Conservation (phyloP, 2,329 filamentous ascomycete genomes). For the Trichoderma endophyticum region DNA sequence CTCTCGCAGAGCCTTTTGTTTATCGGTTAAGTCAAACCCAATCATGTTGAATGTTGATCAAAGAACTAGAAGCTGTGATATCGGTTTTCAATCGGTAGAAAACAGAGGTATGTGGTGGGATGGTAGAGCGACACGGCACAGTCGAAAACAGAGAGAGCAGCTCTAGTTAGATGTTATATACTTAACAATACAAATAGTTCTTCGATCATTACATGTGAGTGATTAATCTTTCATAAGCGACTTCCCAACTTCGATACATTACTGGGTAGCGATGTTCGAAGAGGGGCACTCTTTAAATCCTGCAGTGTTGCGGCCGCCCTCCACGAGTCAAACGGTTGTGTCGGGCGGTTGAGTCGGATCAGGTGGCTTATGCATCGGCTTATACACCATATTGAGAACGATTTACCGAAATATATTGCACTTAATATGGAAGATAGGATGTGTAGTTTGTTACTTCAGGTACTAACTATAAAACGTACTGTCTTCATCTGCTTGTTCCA, state of each 20-base stretch:
- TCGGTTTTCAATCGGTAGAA: not conserved
- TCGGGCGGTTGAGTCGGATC: not conserved
- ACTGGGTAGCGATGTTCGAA: not conserved
- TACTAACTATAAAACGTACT: not conserved
- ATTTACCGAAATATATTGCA: not conserved
- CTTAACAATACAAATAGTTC: not conserved
- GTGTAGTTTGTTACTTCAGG: not conserved
- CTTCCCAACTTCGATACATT: not conserved
- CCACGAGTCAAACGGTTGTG: not conserved
- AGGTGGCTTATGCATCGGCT: not conserved
- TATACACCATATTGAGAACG: not conserved
- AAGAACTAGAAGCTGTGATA: not conserved
- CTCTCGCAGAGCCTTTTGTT: conserved; percentile 3
- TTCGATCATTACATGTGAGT: not conserved
- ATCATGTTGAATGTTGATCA: not conserved
- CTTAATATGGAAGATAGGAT: not conserved
- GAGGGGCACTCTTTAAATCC: not conserved
- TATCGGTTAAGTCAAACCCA: not conserved
- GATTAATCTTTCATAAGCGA: not conserved
- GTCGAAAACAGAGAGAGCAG: not conserved
- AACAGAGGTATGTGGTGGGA: not conserved
- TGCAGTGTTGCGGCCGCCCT: not conserved
- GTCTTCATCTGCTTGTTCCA: not conserved
- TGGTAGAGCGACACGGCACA: not conserved
- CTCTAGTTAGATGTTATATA: not conserved